Percentiles rank a stretch among this genome's conserved stretches.
Conservation (phyloP, 1,284 basidiomycete genomes). For the Gymnopus androsaceus region DNA sequence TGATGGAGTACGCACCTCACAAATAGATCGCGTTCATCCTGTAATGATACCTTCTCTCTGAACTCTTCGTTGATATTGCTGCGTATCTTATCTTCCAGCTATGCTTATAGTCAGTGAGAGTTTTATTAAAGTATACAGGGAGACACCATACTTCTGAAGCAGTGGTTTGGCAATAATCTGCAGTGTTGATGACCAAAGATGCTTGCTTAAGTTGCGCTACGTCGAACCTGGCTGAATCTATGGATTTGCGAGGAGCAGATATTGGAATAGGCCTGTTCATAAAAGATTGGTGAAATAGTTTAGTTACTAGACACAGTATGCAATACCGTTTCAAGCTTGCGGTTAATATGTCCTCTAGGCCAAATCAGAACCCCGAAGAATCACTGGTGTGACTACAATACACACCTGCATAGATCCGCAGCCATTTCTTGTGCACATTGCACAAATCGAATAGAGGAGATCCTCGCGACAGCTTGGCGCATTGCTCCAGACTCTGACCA, state of each 20-base stretch:
- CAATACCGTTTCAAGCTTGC: conserved; percentile 61
- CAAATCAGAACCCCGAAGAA: conserved; percentile 4
- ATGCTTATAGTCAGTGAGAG: conserved; percentile 2
- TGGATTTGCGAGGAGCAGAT: conserved; percentile 60
- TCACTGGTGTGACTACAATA: conserved; percentile 6
- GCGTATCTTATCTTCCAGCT: conserved; percentile 92
- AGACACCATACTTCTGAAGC: conserved; percentile 63
- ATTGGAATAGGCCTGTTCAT: conserved; percentile 29
- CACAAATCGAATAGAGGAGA: conserved; percentile 81
- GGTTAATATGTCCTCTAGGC: conserved; percentile 80
- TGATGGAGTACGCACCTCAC: conserved; percentile 60
- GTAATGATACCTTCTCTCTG: conserved; percentile 80
- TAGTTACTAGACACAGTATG: neutral
- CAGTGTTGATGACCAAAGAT: conserved; percentile 91
- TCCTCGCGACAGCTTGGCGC: conserved; percentile 82
- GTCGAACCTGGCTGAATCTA: conserved; percentile 73
- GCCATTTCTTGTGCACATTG: conserved; percentile 88
- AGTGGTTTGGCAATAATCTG: conserved; percentile 95
- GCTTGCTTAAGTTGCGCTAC: conserved; percentile 75
- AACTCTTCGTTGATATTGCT: conserved; percentile 79
- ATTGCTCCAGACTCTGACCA: conserved; percentile 92
- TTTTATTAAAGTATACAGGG: neutral
- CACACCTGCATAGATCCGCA: conserved; percentile 90
- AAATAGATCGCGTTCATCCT: conserved; percentile 87
- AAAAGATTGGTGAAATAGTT: conserved; percentile 26